Base-by-base conservation (phyloP, 345 rosid species). In the Heritiera littoralis region DNA sequence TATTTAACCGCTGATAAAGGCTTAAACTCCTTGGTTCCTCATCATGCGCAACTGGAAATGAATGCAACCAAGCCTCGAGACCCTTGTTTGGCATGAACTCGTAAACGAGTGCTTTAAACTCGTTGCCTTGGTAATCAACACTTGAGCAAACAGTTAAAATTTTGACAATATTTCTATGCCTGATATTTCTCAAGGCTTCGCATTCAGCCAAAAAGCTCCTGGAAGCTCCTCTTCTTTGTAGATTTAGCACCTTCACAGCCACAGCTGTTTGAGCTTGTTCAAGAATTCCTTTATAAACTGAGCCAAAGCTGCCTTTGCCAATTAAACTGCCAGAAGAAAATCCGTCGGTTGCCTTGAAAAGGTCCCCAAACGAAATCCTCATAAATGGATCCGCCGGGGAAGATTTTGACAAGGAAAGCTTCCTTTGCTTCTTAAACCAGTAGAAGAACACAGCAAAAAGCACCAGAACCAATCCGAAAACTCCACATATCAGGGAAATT, bases 111-210 rank as follows among this genome's bases (percentile, higher is more conserved):
- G 78, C 81, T 48, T 66, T 74, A 32, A 77, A 83, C 51, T 74
- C 83, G 43, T 77, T 80, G 12, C 74, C 79, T 58, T 52, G 75
- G 59, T 74, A 74, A 74, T 70, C 83, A 52, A 78, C 28, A 18
- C 58, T 54, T 8, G 74, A 77, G 43, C 79, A 74, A 30, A 61
- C n/a, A 17, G 64, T 77, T 2, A 75, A 6, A 8, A 74, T 64
- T 41, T 41, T 78, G 66, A 75, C 61, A 67, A 80, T 81, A 70
- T 84, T 69, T n/a, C 74, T 48, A 7, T 63, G 81, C 48, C 70
- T 52, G 48, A 65, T 78, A 66, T 58, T 75, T 41, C 66, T 78
- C 40, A 82, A 38, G 30, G 79, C 77, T 38, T 76, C 32, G 67
- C 72, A 75, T 49, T 61, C 59, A 6, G 74, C 52, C 8, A 78